Percentiles rank a stretch among this genome's conserved stretches.
These are phyloP conservation scores for Boletus sp. DNA, from an alignment of 768 basidiomycete genomes.

Conservation along the genomic window DNA sequence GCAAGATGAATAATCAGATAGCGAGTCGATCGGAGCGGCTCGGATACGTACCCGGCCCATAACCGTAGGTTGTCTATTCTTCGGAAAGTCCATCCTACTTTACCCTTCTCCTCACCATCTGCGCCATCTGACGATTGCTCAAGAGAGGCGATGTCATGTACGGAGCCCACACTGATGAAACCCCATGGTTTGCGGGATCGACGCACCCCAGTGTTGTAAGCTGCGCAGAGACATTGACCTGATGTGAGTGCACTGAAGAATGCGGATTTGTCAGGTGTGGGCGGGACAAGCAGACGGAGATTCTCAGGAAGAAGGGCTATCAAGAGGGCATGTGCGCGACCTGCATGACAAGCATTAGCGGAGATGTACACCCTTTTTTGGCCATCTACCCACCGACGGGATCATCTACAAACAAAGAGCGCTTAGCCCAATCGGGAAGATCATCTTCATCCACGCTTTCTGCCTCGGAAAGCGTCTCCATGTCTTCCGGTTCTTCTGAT, in stretches of 20 bases:
- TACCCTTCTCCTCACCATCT: conserved; percentile 40
- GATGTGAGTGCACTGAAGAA: conserved; percentile 62
- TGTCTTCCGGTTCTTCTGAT: conserved; percentile 56
- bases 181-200: conserved; percentile 86
- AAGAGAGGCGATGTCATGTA: conserved; percentile 75
- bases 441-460: conserved; percentile 63
- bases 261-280: conserved; percentile 28
- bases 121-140: conserved; percentile 45
- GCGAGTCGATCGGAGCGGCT: background rate
- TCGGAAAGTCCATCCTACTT: conserved; percentile 79
- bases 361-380: background rate
- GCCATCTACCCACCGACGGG: conserved; percentile 50
- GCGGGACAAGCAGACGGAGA: conserved; percentile 42
- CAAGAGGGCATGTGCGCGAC: conserved; percentile 62
- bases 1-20: background rate
- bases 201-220: conserved; percentile 79
- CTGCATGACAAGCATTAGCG: conserved; percentile 35
- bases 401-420: conserved; percentile 50
- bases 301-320: conserved; percentile 54
- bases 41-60: conserved; percentile 71
- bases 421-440: conserved; percentile 75
- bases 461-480: conserved; percentile 41
- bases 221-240: conserved; percentile 75
- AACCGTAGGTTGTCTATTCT: conserved; percentile 81
- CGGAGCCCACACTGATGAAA: conserved; percentile 69